Percentiles rank a stretch among this genome's conserved stretches.
These are phyloP conservation scores for Diversispora eburnea DNA, from an alignment of 192 early-diverging fungal genomes.

Conservation along the genomic window DNA sequence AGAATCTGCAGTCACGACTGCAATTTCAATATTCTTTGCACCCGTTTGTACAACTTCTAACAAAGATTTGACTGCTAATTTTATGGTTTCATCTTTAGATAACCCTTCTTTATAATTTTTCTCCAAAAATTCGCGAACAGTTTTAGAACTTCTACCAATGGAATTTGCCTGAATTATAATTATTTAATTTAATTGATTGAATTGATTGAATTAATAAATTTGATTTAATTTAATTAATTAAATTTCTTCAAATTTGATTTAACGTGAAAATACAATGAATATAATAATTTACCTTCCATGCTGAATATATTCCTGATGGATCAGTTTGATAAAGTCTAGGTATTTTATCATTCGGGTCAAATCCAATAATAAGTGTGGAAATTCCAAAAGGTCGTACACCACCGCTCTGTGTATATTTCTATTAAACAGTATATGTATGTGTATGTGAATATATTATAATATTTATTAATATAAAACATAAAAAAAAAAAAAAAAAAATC, in stretches of 20 bases:
- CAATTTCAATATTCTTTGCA: constrained; percentile 99
- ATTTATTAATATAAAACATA: no score
- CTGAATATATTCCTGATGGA: constrained; percentile 97
- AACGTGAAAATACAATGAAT: constrained; percentile 1
- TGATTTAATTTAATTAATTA: neutral
- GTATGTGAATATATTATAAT: no score
- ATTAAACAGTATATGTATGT: neutral
- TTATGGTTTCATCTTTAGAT: constrained; percentile 74
- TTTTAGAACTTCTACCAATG: constrained; percentile 95
- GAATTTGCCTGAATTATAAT: constrained; percentile 68
- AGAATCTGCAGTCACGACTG: constrained; percentile 79
- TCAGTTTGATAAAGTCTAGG: constrained; percentile 97
- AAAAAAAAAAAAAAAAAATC: neutral
- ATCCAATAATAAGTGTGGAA: constrained; percentile 93
- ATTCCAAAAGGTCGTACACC: constrained; percentile 99
- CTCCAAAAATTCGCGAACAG: constrained; percentile 96
- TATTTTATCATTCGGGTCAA: constrained; percentile 77
- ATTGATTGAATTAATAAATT: no score
- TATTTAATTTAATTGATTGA: no score
- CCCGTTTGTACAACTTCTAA: constrained; percentile 99
- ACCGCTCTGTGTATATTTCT: constrained; percentile 98
- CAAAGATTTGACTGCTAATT: constrained; percentile 86
- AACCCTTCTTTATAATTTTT: constrained; percentile 93
- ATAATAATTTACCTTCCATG: constrained; percentile 74
- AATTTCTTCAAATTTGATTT: no score